Base-by-base conservation (phyloP, 176 grass and related monocot species). In the Raddia guianensis region DNA sequence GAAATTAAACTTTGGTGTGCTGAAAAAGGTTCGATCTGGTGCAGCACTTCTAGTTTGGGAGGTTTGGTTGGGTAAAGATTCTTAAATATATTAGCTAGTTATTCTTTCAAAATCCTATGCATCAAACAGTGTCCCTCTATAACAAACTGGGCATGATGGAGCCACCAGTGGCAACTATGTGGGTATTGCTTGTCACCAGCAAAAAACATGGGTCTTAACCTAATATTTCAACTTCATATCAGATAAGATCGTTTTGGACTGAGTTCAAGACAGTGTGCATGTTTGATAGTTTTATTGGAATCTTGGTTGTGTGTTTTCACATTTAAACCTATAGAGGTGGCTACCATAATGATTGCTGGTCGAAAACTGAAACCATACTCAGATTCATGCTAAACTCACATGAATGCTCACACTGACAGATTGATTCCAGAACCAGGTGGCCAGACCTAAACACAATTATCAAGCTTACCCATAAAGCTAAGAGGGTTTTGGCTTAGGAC, bases 101-200 rank as follows among this genome's bases (percentile, higher is more conserved):
- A 10, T 84, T 50, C 32, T 84, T 57, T 62, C 34, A 78, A 70
- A 8, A 44, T 78, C 56, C 3, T 70, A 43, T 51, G 40, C 2
- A n/a, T 61, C 63, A 49, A 76, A n/a, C 11, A 5, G 21, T 70
- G 16, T 63, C 16, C 18, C 32, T 45, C 5, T 42, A 42, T 54
- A 70, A 51, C 65, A 45, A 85, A 45, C 65, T 53, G 70, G 62
- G 33, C 55, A 71, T 53, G 35, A 18, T 76, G 68, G 13, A 59
- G 34, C 9, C 11, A n/a, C 9, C 14, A 65, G 46, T 5, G 2
- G 21, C 64, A 18, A 84, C 15, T 58, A 80, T 2, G 57, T 86
- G 35, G 21, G n/a, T 73, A 57, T 73, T 49, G 66, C 9, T 8
- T 15, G 40, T 58, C 49, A 86, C 49, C 60, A 59, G 27, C 72